Evolutionary conservation across 768 basidiomycete species (phyloP).

Genomic region (Galerina marginata): DNA sequence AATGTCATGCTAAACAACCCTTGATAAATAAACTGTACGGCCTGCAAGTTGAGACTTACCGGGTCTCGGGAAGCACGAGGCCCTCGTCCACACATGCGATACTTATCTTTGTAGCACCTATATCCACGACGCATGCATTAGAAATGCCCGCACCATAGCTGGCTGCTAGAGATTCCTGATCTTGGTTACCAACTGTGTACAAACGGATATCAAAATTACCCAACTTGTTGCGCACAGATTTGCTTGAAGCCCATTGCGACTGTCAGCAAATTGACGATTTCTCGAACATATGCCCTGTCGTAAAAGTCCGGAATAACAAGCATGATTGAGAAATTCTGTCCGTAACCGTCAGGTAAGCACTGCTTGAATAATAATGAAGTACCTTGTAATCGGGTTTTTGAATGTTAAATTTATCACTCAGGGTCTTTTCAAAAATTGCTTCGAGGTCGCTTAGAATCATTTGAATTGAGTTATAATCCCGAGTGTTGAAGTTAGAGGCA

Average conservation of each 20-base stretch:
- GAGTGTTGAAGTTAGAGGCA: slow-evolving; percentile 81
- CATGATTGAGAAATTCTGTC: slow-evolving; percentile 88
- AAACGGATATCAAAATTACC: slow-evolving; percentile 15
- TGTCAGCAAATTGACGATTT: slow-evolving; percentile 75
- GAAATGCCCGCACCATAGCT: slow-evolving; percentile 96
- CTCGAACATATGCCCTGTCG: slow-evolving; percentile 82
- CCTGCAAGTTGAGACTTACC: slow-evolving; percentile 49
- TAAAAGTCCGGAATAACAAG: slow-evolving; percentile 93
- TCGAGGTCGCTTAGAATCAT: slow-evolving; percentile 81
- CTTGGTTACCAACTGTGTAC: neutral
- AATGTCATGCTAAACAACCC: slow-evolving; percentile 62
- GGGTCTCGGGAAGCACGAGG: slow-evolving; percentile 82
- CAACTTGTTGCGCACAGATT: slow-evolving; percentile 88
- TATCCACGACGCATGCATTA: slow-evolving; percentile 94
- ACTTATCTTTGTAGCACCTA: slow-evolving; percentile 84
- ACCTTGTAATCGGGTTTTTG: slow-evolving; percentile 64
- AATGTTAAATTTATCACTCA: slow-evolving; percentile 69
- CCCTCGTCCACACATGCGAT: slow-evolving; percentile 97
- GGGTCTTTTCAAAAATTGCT: slow-evolving; percentile 61
- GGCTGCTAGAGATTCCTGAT: slow-evolving; percentile 88
- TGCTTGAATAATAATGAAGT: neutral
- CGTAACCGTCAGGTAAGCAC: neutral
- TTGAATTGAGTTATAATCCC: slow-evolving; percentile 76
- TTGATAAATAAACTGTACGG: slow-evolving; percentile 7
- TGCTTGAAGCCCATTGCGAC: slow-evolving; percentile 90